A percentile compares a stretch with the other conserved stretches of the same genome.
Conservation (phyloP, 78 protist genomes). For the Guillardia theta region DNA sequence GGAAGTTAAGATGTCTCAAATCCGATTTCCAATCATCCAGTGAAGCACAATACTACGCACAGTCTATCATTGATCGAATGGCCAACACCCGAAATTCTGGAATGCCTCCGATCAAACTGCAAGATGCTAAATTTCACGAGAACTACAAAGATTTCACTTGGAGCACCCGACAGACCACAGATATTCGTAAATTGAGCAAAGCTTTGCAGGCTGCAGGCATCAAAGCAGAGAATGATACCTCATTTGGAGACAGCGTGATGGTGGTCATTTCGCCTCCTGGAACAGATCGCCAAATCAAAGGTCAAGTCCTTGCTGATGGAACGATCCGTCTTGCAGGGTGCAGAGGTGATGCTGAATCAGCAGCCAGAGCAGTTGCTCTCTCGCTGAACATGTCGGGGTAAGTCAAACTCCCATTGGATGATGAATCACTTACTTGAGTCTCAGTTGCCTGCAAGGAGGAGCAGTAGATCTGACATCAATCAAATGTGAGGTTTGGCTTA, state of each 20-base stretch:
- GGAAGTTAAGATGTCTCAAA: not conserved
- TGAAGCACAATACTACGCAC: not conserved
- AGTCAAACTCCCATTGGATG: no score
- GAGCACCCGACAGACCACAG: constrained; percentile 10
- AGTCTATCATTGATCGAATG: not conserved
- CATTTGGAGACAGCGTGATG: not conserved
- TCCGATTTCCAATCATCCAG: not conserved
- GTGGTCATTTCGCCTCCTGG: not conserved
- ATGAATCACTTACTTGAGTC: no score
- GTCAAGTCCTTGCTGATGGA: not conserved
- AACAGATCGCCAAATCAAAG: not conserved
- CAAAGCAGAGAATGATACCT: not conserved
- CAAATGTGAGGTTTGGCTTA: not conserved
- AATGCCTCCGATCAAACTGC: not conserved
- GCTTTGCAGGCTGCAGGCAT: not conserved
- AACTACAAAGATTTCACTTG: not conserved
- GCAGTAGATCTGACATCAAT: not conserved
- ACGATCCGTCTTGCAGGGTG: constrained; percentile 3
- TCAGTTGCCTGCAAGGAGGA: not conserved
- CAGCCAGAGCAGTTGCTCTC: not conserved
- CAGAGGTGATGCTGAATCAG: not conserved
- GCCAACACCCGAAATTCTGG: not conserved
- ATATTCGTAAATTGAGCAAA: not conserved
- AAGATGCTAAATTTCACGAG: not conserved
- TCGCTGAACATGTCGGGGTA: not conserved